Evolutionary conservation across 768 basidiomycete species (phyloP).

Genomic region (Nevesoporus exiguus): DNA sequence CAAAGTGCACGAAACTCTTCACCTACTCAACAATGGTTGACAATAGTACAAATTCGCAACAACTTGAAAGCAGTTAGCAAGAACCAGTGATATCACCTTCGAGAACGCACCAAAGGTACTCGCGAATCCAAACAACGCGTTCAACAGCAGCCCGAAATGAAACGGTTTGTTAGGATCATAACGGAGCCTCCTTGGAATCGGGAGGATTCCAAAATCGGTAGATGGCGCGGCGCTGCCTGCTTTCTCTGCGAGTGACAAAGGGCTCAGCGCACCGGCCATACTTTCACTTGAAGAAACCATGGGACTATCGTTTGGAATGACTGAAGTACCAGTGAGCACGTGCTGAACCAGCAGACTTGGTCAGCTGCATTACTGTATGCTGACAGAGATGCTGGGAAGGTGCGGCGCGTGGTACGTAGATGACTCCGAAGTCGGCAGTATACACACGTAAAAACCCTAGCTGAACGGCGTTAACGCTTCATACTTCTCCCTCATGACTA

Average conservation of each 20-base stretch:
- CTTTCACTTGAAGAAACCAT: constrained; percentile 17
- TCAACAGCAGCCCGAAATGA: constrained; percentile 50
- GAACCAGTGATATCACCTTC: background rate
- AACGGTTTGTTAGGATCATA: constrained; percentile 50
- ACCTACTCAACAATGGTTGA: constrained; percentile 71
- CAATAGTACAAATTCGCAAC: constrained; percentile 83
- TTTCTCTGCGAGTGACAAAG: background rate
- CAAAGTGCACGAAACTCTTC: background rate
- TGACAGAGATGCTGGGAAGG: no score
- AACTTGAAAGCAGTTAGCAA: constrained; percentile 32
- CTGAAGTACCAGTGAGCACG: background rate
- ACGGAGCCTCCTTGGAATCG: constrained; percentile 55
- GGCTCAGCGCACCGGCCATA: background rate
- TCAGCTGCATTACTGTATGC: background rate
- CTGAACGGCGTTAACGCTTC: no score
- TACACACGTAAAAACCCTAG: no score
- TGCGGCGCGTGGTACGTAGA: no score
- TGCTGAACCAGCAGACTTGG: background rate
- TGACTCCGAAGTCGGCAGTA: no score
- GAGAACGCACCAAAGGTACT: constrained; percentile 42
- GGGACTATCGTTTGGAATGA: background rate
- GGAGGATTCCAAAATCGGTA: constrained; percentile 60
- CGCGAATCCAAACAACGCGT: constrained; percentile 59
- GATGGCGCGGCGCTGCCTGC: background rate
- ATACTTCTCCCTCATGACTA: no score